Evolutionary conservation across 768 basidiomycete species (phyloP), one percentile per base, ranked within the genome.

Genomic region (Leccinum variicolor): DNA sequence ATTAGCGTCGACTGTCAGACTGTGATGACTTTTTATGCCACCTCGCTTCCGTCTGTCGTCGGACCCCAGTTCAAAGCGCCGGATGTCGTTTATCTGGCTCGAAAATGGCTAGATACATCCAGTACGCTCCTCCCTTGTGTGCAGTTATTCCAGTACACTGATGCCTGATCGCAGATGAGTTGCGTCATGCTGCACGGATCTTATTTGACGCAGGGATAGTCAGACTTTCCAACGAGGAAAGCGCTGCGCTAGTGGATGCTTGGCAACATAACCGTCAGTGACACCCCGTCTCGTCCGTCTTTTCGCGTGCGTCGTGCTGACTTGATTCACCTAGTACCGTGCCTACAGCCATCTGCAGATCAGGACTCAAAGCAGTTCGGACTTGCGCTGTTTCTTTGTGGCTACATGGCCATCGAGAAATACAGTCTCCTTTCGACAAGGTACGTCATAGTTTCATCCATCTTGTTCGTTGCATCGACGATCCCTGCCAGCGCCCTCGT

Each of bases 371-470:
- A 76, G 1, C 78, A 72, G 9, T 80, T 88, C 0, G 89, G 89
- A 2, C 75, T 87, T 25, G 87, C 93, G 0, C 73, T 98, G 4
- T 87, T 91, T 52, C 75, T 98, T 25, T 86, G 92, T 41, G 94
- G 94, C 0, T 87, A 86, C 60, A 80, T 96, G 55, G 90, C 94
- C 4, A 76, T 86, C 28, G 89, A 92, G 64, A 89, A 89, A 64
- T 90, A 90, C 65, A 85, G 80, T 57, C 72, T 93, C 2, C 77
- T 98, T 26, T 84, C 89, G 8, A 79, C 86, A 1, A 83, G 78
- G 95, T 94, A 66, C 76, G 61, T 52, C 13, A 14, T 33, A 0
- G 10, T 1, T 17, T 33, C 14, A 4, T 41, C 15, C 29, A 29
- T 28, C 14, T 46, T 9, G 47, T 5, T 25, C 10, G 5, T 6